Evolutionary conservation across 768 basidiomycete species (phyloP), one percentile per base, ranked within the genome.

Genomic region (Chlorophyllum brunneum): DNA sequence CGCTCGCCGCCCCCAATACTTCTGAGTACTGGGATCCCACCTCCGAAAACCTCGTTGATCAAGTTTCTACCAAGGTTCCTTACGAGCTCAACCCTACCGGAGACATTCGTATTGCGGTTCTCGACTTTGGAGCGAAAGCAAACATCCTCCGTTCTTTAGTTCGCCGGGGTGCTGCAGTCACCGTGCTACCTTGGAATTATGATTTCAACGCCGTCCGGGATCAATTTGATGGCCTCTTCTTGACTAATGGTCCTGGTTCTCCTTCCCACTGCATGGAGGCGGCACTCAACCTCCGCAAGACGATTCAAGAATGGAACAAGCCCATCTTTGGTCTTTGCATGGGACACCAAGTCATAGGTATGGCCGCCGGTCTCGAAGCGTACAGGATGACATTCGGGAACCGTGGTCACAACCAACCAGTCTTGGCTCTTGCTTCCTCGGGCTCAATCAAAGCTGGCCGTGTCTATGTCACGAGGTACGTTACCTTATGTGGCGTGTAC

Each of bases 381-480:
- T 98, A 98, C 69, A 81, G 97, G 39, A 99, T 99, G 97, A 93
- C 87, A 8, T 99, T 98, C 65, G 97, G 97, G n/a, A 98, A 99
- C 67, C 87, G 97, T 59, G 97, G 97, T 15, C 97, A 99, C 69
- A 99, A 99, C 67, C 97, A 99, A 67, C 97, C 97, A 26, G 97
- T 99, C 10, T 78, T 99, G 38, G 95, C 97, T 24, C 76, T 98
- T 48, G 93, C 95, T n/a, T 88, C 85, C 23, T 79, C 88, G 8
- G 95, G 95, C 2, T 92, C 90, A 22, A 94, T 98, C 74, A 91
- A 83, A 65, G 93, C 95, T 46, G 97, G 97, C 15, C 79, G 97
- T 39, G 95, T 98, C 22, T 98, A 98, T 70, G 95, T 99, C 39
- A 99, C 93, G 1, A 93, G 88, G 85, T 88, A 65, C 34, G 73